Evolutionary conservation across 805 yeast species (phyloP).

Genomic region (Pichia gijzeniarum): DNA sequence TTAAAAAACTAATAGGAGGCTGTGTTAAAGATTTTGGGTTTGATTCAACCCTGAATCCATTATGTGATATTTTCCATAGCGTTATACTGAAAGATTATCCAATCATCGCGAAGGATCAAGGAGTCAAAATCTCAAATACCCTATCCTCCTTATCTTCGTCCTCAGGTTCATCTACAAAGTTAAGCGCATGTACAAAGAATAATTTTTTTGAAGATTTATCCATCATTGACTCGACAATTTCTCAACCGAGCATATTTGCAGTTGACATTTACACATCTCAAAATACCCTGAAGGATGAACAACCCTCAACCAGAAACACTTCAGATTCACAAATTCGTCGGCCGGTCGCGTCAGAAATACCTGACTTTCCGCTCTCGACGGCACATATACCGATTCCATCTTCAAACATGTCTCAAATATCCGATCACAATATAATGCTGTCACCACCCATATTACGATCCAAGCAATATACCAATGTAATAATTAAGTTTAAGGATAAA

Average conservation of each 20-base stretch:
- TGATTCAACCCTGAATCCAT: conserved; percentile 55
- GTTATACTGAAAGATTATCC: conserved; percentile 60
- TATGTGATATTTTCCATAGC: conserved; percentile 64
- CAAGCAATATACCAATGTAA: conserved; percentile 30
- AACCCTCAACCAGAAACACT: too few species aligned
- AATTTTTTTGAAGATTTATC: conserved; percentile 6
- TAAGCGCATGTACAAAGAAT: neutral
- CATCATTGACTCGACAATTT: conserved; percentile 17
- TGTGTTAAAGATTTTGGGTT: conserved; percentile 78
- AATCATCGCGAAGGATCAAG: conserved; percentile 37
- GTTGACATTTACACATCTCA: neutral
- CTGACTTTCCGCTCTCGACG: conserved; percentile 16
- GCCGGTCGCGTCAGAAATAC: neutral
- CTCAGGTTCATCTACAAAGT: too few species aligned
- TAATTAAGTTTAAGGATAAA: conserved; percentile 46
- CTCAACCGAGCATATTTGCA: conserved; percentile 8
- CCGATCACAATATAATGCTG: neutral
- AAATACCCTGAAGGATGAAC: too few species aligned
- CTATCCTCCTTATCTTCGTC: too few species aligned
- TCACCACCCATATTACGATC: conserved; percentile 12
- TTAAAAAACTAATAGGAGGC: conserved; percentile 59
- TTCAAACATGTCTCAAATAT: conserved; percentile 1
- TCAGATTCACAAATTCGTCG: too few species aligned
- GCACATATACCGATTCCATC: conserved; percentile 15
- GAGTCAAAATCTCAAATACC: conserved; percentile 14